phyloP scores from a whole-genome alignment of 1,284 basidiomycete genomes.

The Schizopora paradoxa region DNA sequence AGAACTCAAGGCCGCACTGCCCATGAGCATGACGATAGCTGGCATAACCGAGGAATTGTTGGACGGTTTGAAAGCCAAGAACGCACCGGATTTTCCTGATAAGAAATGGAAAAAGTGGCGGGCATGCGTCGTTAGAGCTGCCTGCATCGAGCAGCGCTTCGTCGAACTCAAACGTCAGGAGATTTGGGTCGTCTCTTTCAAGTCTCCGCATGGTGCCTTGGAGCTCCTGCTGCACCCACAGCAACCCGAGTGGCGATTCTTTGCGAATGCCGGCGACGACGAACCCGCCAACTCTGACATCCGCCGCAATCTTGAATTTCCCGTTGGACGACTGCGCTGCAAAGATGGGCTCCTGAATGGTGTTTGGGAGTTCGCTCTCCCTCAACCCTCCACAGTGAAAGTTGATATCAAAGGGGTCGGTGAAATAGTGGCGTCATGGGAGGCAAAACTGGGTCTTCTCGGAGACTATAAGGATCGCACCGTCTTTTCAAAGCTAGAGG shows the following conservation, averaged over 20 bases:
- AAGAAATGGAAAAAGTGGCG: constrained; percentile 65
- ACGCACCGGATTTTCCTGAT: constrained; percentile 40
- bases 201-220: constrained; percentile 64
- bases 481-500: constrained; percentile 63
- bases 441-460: constrained; percentile 74
- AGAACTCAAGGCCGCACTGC: constrained; percentile 74
- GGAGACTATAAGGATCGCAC: constrained; percentile 60
- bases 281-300: constrained; percentile 81
- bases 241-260: constrained; percentile 84
- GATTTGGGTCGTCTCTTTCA: constrained; percentile 81
- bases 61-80: constrained; percentile 42
- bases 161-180: constrained; percentile 84
- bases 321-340: constrained; percentile 75
- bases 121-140: constrained; percentile 60
- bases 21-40: constrained; percentile 76
- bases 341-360: constrained; percentile 59
- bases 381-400: constrained; percentile 48
- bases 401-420: constrained; percentile 65
- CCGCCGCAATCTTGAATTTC: constrained; percentile 67
- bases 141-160: constrained; percentile 70
- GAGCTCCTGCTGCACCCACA: constrained; percentile 75
- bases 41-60: constrained; percentile 52
- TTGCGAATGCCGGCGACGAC: constrained; percentile 58
- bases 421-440: constrained; percentile 80
- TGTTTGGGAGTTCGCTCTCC: constrained; percentile 80